Evolutionary conservation across 2,329 filamentous ascomycete species (phyloP).

Genomic region (Botryotinia calthae): DNA sequence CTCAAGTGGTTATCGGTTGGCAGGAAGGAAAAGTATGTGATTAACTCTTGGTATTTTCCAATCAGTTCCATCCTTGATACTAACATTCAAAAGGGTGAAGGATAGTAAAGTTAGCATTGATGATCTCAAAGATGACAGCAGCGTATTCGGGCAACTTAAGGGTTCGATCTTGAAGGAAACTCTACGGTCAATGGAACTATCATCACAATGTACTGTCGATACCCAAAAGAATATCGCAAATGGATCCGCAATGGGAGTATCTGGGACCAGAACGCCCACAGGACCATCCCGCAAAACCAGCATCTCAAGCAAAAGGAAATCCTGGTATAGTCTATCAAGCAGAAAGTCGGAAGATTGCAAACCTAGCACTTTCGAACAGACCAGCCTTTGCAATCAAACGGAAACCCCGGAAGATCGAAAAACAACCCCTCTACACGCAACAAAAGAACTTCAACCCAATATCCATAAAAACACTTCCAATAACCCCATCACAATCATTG

Average conservation of each 20-base stretch:
- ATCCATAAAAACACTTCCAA: constrained; percentile 21
- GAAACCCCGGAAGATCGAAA: not conserved
- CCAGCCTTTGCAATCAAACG: not conserved
- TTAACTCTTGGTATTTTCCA: not conserved
- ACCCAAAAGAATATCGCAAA: not conserved
- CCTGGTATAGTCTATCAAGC: constrained; percentile 1
- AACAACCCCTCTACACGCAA: not conserved
- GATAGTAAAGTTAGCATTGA: not conserved
- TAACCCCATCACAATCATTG: constrained; percentile 29
- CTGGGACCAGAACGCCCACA: not conserved
- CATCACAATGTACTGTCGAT: not conserved
- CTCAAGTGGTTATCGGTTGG: constrained; percentile 10
- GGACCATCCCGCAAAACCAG: not conserved
- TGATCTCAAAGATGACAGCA: not conserved
- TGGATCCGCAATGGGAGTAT: not conserved
- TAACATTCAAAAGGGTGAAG: constrained; percentile 7
- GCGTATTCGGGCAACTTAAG: not conserved
- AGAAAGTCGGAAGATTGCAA: not conserved
- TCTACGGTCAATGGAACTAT: not conserved
- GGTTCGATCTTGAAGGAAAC: not conserved
- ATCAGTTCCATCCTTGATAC: not conserved
- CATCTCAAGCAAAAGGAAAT: not conserved
- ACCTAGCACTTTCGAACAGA: not conserved
- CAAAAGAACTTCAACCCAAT: constrained; percentile 1
- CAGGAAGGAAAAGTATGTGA: constrained; percentile 14